Evolutionary conservation across 225 moss, liverwort and hornwort genomes (phyloP), one percentile per base, ranked within the genome.

Genomic region (Anthoceros angustus): DNA sequence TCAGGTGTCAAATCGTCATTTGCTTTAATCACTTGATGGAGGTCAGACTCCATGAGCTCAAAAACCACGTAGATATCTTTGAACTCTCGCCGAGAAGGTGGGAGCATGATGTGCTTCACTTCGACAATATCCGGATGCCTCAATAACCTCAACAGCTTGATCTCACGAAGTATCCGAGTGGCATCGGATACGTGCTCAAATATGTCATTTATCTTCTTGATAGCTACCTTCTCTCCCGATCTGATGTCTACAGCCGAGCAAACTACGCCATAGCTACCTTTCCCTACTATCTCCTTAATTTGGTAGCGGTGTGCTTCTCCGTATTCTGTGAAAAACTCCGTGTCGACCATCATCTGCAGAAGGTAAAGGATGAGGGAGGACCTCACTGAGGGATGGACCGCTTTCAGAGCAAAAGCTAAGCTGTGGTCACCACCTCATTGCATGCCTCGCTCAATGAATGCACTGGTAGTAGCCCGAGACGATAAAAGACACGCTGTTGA

Each of bases 121-220:
- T 98, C 98, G 73, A 98, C 98, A 70, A 98, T 98, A 86, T 98
- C 98, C 49, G 98, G 98, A 73, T 98, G 98, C 38, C 98, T 85
- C 69, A 98, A 69, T 70, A 98, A 77, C 75, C 98, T 87, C 42
- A 98, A 80, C 32, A 98, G 92, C 70, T 98, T 98, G 69, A 98
- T 98, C 79, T 98, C 98, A 20, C 98, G 86, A 66, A 98, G 79
- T 70, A 98, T 98, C 66, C 98, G 92, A 48, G 98, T 98, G 32
- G 98, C 98, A 71, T 98, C 98, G 7, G 98, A 98, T 45, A 98
- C 98, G 71, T 98, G 98, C 78, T 98, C 98, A 70, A 98, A 98
- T 70, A 98, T 98, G 79, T 98, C 98, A 79, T 98, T 98, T 63
- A 98, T 98, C 84, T 98, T 98, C 79, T 98, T 98, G 68, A 98